These are phyloP conservation scores for Golubevia pallescens DNA, from an alignment of 1,284 basidiomycete genomes.

Conservation along the genomic window DNA sequence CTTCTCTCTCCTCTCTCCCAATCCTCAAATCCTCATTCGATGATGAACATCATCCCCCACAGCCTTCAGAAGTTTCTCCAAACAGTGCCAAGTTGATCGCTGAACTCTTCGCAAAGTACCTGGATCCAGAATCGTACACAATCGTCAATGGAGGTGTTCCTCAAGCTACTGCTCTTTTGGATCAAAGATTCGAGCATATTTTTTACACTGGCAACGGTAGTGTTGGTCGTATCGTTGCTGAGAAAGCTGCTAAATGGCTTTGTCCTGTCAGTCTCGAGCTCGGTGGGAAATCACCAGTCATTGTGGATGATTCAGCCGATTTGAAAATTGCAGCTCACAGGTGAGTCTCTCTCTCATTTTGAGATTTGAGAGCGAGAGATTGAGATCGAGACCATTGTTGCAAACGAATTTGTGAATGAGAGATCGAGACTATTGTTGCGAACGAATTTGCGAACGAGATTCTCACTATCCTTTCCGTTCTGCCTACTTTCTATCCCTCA, in stretches of 20 bases:
- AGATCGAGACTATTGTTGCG: too few species aligned
- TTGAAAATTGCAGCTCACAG: constrained; percentile 64
- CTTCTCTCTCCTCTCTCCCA: constrained; percentile 69
- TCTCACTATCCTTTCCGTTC: neutral
- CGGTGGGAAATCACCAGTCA: constrained; percentile 82
- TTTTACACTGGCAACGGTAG: constrained; percentile 70
- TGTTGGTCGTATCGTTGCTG: constrained; percentile 78
- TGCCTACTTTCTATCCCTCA: constrained; percentile 21
- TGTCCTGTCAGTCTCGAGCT: constrained; percentile 81
- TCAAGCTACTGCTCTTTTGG: constrained; percentile 78
- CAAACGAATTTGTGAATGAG: too few species aligned
- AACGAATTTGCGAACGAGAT: too few species aligned
- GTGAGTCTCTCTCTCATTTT: constrained; percentile 68
- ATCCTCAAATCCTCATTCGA: neutral
- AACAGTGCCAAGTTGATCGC: constrained; percentile 74
- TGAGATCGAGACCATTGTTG: too few species aligned
- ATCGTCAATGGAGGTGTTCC: constrained; percentile 79
- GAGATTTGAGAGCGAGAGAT: constrained; percentile 70
- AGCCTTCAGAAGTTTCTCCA: constrained; percentile 78
- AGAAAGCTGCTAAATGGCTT: constrained; percentile 82
- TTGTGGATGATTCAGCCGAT: constrained; percentile 74
- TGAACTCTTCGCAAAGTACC: constrained; percentile 78
- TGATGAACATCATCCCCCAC: too few species aligned
- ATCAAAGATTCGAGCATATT: constrained; percentile 87
- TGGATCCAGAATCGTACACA: constrained; percentile 76